Evolutionary conservation across 1,284 basidiomycete species (phyloP).

Genomic region (Neotropicomus parvogracilis): DNA sequence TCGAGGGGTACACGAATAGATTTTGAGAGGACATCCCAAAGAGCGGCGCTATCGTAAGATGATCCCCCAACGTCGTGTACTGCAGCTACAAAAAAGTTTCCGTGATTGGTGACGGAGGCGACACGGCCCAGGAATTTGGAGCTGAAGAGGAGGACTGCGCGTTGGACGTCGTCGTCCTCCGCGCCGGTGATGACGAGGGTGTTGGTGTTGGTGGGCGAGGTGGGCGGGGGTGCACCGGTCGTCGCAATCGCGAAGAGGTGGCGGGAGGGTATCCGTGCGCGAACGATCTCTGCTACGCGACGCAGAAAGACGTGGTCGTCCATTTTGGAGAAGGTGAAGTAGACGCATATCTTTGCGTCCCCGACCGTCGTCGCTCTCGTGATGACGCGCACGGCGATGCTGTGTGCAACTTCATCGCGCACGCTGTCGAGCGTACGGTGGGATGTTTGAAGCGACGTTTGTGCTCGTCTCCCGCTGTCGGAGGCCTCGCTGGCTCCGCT

Average conservation of each 20-base stretch:
- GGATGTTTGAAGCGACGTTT: slow-evolving; percentile 1
- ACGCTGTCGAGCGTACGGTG: slow-evolving; percentile 55
- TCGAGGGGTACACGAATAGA: slow-evolving; percentile 55
- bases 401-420: slow-evolving; percentile 56
- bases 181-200: slow-evolving; percentile 57
- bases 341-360: slow-evolving; percentile 53
- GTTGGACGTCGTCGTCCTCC: slow-evolving; percentile 50
- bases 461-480: slow-evolving; percentile 1
- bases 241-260: slow-evolving; percentile 60
- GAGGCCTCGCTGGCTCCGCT: slow-evolving; percentile 13
- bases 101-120: slow-evolving; percentile 34
- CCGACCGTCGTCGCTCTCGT: slow-evolving; percentile 47
- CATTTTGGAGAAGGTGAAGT: slow-evolving; percentile 51
- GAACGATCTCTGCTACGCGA: slow-evolving; percentile 47
- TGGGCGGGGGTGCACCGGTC: slow-evolving; percentile 34
- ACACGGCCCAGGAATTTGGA: slow-evolving; percentile 65
- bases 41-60: slow-evolving; percentile 55
- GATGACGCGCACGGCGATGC: slow-evolving; percentile 54
- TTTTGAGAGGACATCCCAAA: slow-evolving; percentile 64
- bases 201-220: slow-evolving; percentile 30
- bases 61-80: slow-evolving; percentile 51
- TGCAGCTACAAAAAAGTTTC: slow-evolving; percentile 43
- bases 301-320: slow-evolving; percentile 53
- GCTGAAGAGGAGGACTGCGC: slow-evolving; percentile 57
- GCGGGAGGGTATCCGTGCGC: slow-evolving; percentile 36